A percentile compares a stretch with the other conserved stretches of the same genome.
Conservation (phyloP, 1,284 basidiomycete species). For the Tausonia pullulans region DNA sequence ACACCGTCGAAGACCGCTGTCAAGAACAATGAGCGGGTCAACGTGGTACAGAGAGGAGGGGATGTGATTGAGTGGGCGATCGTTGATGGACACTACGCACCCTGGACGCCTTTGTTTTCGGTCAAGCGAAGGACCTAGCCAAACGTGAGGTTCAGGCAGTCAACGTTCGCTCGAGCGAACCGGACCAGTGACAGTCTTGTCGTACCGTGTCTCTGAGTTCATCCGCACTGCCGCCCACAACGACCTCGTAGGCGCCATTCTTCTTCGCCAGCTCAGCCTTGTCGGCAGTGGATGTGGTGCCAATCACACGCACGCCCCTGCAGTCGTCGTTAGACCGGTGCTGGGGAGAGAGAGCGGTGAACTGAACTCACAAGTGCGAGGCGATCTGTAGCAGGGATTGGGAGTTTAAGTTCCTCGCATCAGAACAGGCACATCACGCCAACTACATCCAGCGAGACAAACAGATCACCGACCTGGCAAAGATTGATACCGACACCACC, state of each 20-base stretch:
- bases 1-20: conserved; percentile 75
- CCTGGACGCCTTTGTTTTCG: conserved; percentile 70
- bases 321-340: too few relatives aligned
- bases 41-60: background rate
- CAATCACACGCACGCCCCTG: conserved; percentile 75
- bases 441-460: too few relatives aligned
- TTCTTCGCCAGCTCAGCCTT: conserved; percentile 74
- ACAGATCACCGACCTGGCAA: conserved; percentile 33
- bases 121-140: conserved; percentile 61
- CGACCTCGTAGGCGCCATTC: conserved; percentile 76
- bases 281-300: conserved; percentile 74
- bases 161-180: too few relatives aligned
- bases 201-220: conserved; percentile 45
- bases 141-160: too few relatives aligned
- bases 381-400: too few relatives aligned
- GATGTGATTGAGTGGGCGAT: background rate
- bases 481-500: conserved; percentile 52
- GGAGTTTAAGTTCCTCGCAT: too few relatives aligned
- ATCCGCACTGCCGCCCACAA: conserved; percentile 49
- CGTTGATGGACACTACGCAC: conserved; percentile 1
- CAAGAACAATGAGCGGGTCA: background rate
- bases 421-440: too few relatives aligned
- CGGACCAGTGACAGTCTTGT: too few relatives aligned
- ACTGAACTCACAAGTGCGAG: too few relatives aligned
- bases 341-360: too few relatives aligned